phyloP scores from a whole-genome alignment of 2,329 filamentous ascomycete species.

The Pezicula neosporulosa region DNA sequence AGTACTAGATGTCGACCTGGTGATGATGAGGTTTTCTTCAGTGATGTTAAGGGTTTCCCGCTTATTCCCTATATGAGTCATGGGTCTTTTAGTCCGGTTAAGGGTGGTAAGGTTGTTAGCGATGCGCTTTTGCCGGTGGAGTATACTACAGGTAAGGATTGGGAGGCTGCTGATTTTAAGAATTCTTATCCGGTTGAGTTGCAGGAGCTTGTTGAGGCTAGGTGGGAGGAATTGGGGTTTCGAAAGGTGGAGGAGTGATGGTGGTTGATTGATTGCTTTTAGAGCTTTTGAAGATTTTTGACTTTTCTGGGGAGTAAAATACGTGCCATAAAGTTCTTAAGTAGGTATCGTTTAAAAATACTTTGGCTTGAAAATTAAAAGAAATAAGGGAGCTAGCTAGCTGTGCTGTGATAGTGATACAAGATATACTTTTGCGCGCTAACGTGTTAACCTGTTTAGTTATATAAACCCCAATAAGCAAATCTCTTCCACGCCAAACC shows the following conservation, averaged over 20 bases:
- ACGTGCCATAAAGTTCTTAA: too few relatives aligned
- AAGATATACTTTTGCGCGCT: too few relatives aligned
- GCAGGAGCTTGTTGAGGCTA: constrained; percentile 33
- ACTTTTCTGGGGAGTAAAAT: too few relatives aligned
- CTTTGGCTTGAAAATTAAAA: too few relatives aligned
- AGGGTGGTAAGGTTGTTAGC: constrained; percentile 43
- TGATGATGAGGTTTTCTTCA: constrained; percentile 40
- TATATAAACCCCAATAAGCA: too few relatives aligned
- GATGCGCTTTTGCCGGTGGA: constrained; percentile 40
- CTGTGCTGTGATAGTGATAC: too few relatives aligned
- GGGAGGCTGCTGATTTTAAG: constrained; percentile 30
- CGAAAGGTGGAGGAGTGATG: background rate
- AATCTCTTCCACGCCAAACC: too few relatives aligned
- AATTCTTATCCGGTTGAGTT: constrained; percentile 35
- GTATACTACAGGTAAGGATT: constrained; percentile 33
- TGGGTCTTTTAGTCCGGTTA: constrained; percentile 27
- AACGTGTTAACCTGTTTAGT: too few relatives aligned
- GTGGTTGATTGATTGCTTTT: background rate
- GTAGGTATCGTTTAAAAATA: too few relatives aligned
- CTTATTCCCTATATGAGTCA: constrained; percentile 45
- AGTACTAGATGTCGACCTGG: constrained; percentile 42
- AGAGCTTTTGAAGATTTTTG: too few relatives aligned
- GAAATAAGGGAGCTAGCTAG: too few relatives aligned
- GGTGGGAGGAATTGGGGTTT: constrained; percentile 31
- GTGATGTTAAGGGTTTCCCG: constrained; percentile 40